Conservation (phyloP, 2,329 filamentous ascomycete species). For the Epichloe coenophiala region DNA sequence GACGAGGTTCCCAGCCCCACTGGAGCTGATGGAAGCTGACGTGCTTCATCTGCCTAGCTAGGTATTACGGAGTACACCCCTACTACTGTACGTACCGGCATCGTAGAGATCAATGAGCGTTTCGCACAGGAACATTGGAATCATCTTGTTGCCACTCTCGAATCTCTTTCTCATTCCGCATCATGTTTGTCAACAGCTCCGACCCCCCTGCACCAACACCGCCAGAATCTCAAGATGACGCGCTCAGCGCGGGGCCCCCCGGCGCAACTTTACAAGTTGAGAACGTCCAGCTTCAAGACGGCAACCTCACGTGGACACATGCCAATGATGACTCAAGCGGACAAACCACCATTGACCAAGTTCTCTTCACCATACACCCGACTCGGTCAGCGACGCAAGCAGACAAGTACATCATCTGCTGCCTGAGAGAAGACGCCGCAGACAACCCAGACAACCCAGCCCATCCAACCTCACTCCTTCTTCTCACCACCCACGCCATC, state of each 20-base stretch:
- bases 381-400: background rate
- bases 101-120: too few species aligned
- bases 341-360: conserved; percentile 11
- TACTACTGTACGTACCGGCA: too few species aligned
- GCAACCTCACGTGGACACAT: conserved; percentile 16
- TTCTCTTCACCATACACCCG: conserved; percentile 15
- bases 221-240: background rate
- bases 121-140: too few species aligned
- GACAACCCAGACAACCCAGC: conserved; percentile 8
- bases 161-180: too few species aligned
- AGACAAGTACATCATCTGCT: conserved; percentile 19
- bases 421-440: conserved; percentile 22
- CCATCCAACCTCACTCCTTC: conserved; percentile 15
- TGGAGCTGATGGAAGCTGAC: background rate
- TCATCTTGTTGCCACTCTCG: too few species aligned
- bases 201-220: background rate
- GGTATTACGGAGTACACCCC: too few species aligned
- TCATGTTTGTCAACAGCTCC: background rate
- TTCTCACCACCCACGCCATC: conserved; percentile 15
- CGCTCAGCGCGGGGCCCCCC: background rate
- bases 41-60: too few species aligned
- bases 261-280: conserved; percentile 4
- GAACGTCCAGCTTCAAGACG: conserved; percentile 12
- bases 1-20: background rate
- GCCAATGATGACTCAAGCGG: conserved; percentile 7